phyloP scores from a whole-genome alignment of 345 rosid genomes.

The Boechera stricta region DNA sequence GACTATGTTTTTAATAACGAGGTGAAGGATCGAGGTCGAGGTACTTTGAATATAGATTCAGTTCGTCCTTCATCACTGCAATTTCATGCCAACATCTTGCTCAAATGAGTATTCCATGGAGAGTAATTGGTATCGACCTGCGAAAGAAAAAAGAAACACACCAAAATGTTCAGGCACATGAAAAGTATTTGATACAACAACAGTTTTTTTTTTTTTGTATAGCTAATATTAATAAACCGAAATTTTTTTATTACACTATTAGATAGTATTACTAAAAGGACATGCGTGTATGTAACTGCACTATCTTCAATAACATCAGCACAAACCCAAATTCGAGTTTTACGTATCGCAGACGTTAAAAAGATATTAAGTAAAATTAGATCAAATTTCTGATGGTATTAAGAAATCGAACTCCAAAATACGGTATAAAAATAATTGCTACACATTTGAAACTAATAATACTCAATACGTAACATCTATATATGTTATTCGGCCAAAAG shows the following conservation, averaged over 20 bases:
- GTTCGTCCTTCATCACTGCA: conserved; percentile 42
- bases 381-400: neutral
- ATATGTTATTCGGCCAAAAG: neutral
- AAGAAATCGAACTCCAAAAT: neutral
- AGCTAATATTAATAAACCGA: neutral
- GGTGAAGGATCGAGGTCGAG: conserved; percentile 53
- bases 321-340: neutral
- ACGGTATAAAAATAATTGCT: neutral
- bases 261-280: neutral
- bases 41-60: neutral
- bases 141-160: neutral
- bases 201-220: no score
- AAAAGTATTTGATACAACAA: neutral
- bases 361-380: neutral
- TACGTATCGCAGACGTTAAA: neutral
- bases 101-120: conserved; percentile 48
- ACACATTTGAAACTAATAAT: neutral
- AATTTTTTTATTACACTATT: neutral
- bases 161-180: neutral
- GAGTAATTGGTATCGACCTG: conserved; percentile 25
- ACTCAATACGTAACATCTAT: neutral
- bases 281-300: neutral
- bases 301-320: neutral
- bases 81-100: conserved; percentile 46
- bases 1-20: conserved; percentile 2